Evolutionary conservation across 495 filamentous ascomycete species (phyloP).

Genomic region (Podospora anserina): DNA sequence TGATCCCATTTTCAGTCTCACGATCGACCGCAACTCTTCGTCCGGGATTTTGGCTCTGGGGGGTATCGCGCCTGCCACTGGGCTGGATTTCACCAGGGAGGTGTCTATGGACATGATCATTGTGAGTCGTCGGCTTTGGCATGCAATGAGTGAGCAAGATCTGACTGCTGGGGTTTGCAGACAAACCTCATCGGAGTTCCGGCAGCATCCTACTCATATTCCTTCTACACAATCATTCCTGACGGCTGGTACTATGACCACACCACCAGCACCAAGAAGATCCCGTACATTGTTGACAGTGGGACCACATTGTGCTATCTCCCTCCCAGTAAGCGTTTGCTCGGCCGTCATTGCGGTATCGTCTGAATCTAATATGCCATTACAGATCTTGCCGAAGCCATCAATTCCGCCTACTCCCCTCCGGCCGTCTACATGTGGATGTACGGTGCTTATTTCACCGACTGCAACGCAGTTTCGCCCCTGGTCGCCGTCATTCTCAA

Average conservation of each 20-base stretch:
- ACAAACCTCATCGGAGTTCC: slow-evolving; percentile 28
- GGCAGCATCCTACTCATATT: slow-evolving; percentile 32
- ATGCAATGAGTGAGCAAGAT: neutral
- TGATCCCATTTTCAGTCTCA: slow-evolving; percentile 55
- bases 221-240: slow-evolving; percentile 43
- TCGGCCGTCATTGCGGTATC: neutral
- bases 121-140: slow-evolving; percentile 23
- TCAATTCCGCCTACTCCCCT: slow-evolving; percentile 55
- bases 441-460: slow-evolving; percentile 50
- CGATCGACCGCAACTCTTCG: slow-evolving; percentile 41
- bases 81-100: slow-evolving; percentile 27
- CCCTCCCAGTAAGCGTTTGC: slow-evolving; percentile 31
- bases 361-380: neutral
- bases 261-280: slow-evolving; percentile 32
- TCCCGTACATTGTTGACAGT: slow-evolving; percentile 48
- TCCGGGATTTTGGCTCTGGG: slow-evolving; percentile 53
- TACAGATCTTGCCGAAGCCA: slow-evolving; percentile 43
- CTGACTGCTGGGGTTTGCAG: slow-evolving; percentile 14
- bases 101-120: slow-evolving; percentile 42
- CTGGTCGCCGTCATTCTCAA: slow-evolving; percentile 51
- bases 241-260: slow-evolving; percentile 38
- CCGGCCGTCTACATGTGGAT: slow-evolving; percentile 46
- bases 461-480: slow-evolving; percentile 55
- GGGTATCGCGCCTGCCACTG: slow-evolving; percentile 39
- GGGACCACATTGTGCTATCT: slow-evolving; percentile 46